Conservation (phyloP, 2,329 filamentous ascomycete genomes). For the Ophiosphaerella herpotricha region DNA sequence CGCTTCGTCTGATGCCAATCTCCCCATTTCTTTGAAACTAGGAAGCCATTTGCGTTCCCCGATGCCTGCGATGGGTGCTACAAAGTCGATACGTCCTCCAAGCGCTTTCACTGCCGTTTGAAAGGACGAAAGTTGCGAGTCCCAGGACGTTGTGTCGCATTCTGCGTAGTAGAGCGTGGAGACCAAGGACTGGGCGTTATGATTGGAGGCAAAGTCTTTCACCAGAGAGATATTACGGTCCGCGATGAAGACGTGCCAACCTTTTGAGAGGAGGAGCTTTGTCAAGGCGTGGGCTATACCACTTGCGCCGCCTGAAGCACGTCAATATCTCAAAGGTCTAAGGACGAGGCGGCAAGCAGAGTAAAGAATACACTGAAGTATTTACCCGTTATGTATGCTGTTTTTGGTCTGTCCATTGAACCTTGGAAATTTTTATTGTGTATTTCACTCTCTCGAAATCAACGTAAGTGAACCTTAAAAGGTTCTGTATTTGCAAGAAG, state of each 20-base stretch:
- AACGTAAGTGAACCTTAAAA: no score
- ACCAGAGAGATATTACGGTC: constrained; percentile 39
- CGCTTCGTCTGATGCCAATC: constrained; percentile 16
- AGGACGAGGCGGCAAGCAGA: no score
- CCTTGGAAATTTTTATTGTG: no score
- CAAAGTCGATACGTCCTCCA: constrained; percentile 47
- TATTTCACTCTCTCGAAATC: no score
- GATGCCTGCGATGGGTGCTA: constrained; percentile 50
- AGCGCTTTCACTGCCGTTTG: constrained; percentile 38
- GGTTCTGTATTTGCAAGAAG: no score
- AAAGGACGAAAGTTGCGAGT: constrained; percentile 46
- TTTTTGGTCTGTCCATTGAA: constrained; percentile 2
- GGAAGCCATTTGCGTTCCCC: constrained; percentile 47
- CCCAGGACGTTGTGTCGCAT: constrained; percentile 44
- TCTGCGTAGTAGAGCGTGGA: constrained; percentile 25
- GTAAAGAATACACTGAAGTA: no score
- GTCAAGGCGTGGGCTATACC: constrained; percentile 44
- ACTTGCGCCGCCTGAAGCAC: constrained; percentile 24
- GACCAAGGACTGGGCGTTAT: constrained; percentile 12
- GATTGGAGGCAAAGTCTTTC: constrained; percentile 23
- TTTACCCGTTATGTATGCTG: constrained; percentile 19
- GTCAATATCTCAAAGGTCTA: no score
- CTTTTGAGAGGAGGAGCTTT: constrained; percentile 31
- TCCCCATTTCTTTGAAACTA: constrained; percentile 2
- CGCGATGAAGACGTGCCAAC: constrained; percentile 57